Conservation (phyloP, 768 basidiomycete species). For the Gyrodon lividus region DNA sequence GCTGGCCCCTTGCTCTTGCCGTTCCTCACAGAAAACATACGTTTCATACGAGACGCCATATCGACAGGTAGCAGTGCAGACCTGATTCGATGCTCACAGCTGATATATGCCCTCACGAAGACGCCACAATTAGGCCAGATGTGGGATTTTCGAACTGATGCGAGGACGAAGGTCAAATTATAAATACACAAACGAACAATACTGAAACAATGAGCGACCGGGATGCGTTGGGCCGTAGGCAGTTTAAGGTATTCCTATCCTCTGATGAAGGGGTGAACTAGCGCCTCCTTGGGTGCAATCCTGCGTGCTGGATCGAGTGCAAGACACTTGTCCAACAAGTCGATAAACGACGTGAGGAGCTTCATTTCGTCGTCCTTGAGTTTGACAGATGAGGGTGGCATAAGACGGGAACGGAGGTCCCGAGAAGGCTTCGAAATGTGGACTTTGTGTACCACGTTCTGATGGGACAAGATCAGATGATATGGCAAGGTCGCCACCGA, state of each 20-base stretch:
- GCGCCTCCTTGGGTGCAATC: constrained; percentile 86
- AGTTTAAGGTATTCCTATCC: constrained; percentile 34
- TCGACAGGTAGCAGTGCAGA: background rate
- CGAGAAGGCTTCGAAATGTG: constrained; percentile 79
- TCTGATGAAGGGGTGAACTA: constrained; percentile 83
- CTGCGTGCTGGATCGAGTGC: constrained; percentile 82
- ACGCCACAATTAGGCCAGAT: constrained; percentile 12
- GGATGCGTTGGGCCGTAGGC: background rate
- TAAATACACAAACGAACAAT: constrained; percentile 23
- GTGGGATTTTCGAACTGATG: constrained; percentile 4
- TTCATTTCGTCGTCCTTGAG: constrained; percentile 89
- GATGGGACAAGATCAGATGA: constrained; percentile 20
- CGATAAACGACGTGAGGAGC: constrained; percentile 75
- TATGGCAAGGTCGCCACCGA: constrained; percentile 2
- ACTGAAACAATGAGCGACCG: constrained; percentile 9
- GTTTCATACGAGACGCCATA: constrained; percentile 18
- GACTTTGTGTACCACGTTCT: constrained; percentile 82
- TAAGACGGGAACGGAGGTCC: constrained; percentile 78
- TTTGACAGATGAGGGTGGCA: constrained; percentile 77
- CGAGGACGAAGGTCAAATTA: constrained; percentile 12
- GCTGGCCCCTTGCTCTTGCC: constrained; percentile 9
- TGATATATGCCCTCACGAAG: constrained; percentile 5
- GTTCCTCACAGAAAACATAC: constrained; percentile 13
- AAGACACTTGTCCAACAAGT: constrained; percentile 89
- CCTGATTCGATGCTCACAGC: background rate